Conservation (phyloP, 306 rosid genomes). For the Corylus americana region DNA sequence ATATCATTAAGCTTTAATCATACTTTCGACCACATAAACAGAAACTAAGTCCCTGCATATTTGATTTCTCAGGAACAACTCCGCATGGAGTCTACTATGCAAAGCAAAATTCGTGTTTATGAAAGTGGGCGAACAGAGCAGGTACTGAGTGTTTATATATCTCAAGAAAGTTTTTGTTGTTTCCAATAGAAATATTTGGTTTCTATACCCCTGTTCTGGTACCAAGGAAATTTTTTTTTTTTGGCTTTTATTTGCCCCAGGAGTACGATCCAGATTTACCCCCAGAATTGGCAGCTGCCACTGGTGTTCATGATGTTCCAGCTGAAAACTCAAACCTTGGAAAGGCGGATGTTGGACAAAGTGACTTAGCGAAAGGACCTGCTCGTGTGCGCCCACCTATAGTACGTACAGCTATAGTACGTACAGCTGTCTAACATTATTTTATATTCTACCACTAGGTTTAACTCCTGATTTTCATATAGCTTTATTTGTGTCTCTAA, state of each 20-base stretch:
- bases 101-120: slow-evolving; percentile 94
- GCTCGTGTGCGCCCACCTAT: slow-evolving; percentile 75
- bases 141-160: slow-evolving; percentile 45
- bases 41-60: slow-evolving; percentile 23
- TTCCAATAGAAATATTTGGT: slow-evolving; percentile 9
- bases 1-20: slow-evolving; percentile 14
- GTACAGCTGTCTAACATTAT: slow-evolving; percentile 20
- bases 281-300: slow-evolving; percentile 96
- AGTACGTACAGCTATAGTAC: slow-evolving; percentile 72
- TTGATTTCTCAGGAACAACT: slow-evolving; percentile 76
- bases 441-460: neutral
- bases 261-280: slow-evolving; percentile 98
- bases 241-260: slow-evolving; percentile 36
- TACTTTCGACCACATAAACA: slow-evolving; percentile 15
- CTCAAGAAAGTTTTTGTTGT: slow-evolving; percentile 1
- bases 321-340: slow-evolving; percentile 54
- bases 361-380: slow-evolving; percentile 61
- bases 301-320: slow-evolving; percentile 69
- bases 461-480: neutral
- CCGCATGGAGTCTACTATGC: slow-evolving; percentile 98
- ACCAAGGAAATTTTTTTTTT: neutral
- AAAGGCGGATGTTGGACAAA: slow-evolving; percentile 62
- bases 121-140: slow-evolving; percentile 98
- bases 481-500: neutral
- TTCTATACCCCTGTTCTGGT: neutral